Evolutionary conservation across 768 basidiomycete genomes (phyloP).

Genomic region (Tricholoma terreum): DNA sequence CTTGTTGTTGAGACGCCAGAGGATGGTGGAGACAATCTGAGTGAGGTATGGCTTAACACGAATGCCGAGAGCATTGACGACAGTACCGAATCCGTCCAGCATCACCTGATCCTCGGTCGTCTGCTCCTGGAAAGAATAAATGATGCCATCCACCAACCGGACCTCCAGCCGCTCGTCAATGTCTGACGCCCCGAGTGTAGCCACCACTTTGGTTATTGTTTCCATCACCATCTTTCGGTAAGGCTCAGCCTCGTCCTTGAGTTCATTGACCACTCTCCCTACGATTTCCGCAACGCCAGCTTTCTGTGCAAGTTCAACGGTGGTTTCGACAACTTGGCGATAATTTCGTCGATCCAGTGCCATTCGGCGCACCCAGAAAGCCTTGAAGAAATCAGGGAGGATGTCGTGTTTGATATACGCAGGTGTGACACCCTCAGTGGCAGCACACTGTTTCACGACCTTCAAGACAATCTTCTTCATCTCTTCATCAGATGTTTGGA

Average conservation of each 20-base stretch:
- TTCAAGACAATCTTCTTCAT: constrained; percentile 99
- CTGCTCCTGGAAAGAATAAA: constrained; percentile 99
- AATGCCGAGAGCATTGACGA: constrained; percentile 94
- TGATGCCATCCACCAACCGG: constrained; percentile 94
- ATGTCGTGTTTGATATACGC: constrained; percentile 97
- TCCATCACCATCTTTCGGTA: constrained; percentile 99
- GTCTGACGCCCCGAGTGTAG: constrained; percentile 92
- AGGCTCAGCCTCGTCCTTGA: constrained; percentile 89
- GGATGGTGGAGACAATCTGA: constrained; percentile 97
- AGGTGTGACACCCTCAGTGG: constrained; percentile 96
- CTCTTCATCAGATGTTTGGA: constrained; percentile 98
- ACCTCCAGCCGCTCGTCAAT: constrained; percentile 96
- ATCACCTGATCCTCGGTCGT: constrained; percentile 99
- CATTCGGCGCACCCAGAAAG: constrained; percentile 99
- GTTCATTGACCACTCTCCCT: constrained; percentile 80
- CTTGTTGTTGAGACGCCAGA: constrained; percentile 99
- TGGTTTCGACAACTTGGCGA: constrained; percentile 96
- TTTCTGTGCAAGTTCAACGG: constrained; percentile 97
- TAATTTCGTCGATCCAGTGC: constrained; percentile 96
- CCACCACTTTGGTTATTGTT: constrained; percentile 95
- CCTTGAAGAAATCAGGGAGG: constrained; percentile 97
- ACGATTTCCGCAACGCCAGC: constrained; percentile 96
- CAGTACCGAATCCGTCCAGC: constrained; percentile 97
- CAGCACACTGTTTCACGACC: constrained; percentile 98
- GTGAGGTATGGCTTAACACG: constrained; percentile 98